Base-by-base conservation (phyloP, 177 flowering plant species). In the Telopea speciosissima region DNA sequence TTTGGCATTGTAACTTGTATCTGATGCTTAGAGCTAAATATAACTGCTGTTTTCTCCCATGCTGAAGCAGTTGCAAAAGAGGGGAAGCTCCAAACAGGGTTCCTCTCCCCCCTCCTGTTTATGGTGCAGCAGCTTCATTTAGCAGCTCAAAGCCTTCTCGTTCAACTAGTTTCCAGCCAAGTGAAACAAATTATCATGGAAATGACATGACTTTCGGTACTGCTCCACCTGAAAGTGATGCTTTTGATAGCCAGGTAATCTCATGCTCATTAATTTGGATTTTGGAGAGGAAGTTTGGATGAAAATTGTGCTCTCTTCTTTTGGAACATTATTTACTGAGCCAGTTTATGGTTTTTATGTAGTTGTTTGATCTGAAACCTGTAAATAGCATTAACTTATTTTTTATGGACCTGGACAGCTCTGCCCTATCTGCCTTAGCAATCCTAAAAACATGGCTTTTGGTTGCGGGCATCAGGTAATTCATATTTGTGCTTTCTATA, bases 401-500 rank as follows among this genome's bases (percentile, higher is more conserved):
- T 36, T 36, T 36, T 36, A 8, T 4, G 61, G 61, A 19, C 8
- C 24, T 58, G 61, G 19, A 56, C 86, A 93, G 98, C 70, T 81
- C 66, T 93, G 98, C 70, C 95, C 95, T 36, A 86, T 93, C 60
- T 93, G 98, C 73, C 80, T 90, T 14, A 77, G 83, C 40, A 77
- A 83, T 69, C 68, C 84, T 5, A 93, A 88, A 78, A 81, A 93
- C 72, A 88, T 91, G 95, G 97, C 97, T 22, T 90, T 93, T 71
- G 93, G 96, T 56, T 93, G 98, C 68, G 98, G 98, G 33, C 98
- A 93, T 84, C 98, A 87, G 96, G 98, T 93, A 73, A 72, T 44
- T n/a, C 10, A 24, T 13, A 22, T 42, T 2, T 40, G 5, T 66
- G 22, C 26, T 44, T 40, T 40, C 22, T 3, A 36, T 40, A 36